Base-by-base conservation (phyloP, 2,329 filamentous ascomycete genomes). In the Phyllosticta citrichinensis region DNA sequence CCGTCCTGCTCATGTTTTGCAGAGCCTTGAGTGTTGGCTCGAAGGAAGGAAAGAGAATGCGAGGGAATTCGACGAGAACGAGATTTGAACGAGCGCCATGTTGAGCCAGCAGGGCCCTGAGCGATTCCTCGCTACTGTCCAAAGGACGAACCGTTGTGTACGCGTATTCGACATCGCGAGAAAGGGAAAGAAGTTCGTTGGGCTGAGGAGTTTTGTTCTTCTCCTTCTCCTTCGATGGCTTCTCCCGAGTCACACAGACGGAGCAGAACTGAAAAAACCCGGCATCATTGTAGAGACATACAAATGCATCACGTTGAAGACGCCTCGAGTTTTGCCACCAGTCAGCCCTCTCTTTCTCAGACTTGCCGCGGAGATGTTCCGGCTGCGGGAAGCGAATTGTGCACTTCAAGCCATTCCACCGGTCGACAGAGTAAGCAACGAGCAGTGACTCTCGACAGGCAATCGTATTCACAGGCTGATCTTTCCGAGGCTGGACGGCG, bases 301-400 rank as follows among this genome's bases (percentile, higher is more conserved):
- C 64, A 1, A 73, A 63, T 19, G 66, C 62, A 1, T 69, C 70
- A 12, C 65, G 60, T 8, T 64, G 62, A 0, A 73, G 57, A 19
- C 68, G 64, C 17, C 62, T 67, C 0, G 66, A 69, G 0, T 71
- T 69, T 14, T 68, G 64, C 71, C 69, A 72, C 70, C 68, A 73
- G 27, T 57, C 63, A 1, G 22, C 56, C n/a, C 63, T 65, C n/a
- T 67, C 63, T 5, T 0, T 12, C 2, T 35, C 53, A 11, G 60
- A 54, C 55, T 64, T 66, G 2, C 35, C 61, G 8, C 62, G 68
- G 4, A 69, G n/a, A 1, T 6, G 9, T 2, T 14, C 24, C 12
- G 65, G 68, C 40, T 70, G 68, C 0, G 52, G 33, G n/a, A 73
- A 72, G 0, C 64, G 63, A 4, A 72, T 57, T 1, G 66, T 56